Percentiles rank a stretch among this genome's conserved stretches.
Evolutionary conservation across 1,139 yeast species (phyloP).

Genomic region (Taphrina deformans): DNA sequence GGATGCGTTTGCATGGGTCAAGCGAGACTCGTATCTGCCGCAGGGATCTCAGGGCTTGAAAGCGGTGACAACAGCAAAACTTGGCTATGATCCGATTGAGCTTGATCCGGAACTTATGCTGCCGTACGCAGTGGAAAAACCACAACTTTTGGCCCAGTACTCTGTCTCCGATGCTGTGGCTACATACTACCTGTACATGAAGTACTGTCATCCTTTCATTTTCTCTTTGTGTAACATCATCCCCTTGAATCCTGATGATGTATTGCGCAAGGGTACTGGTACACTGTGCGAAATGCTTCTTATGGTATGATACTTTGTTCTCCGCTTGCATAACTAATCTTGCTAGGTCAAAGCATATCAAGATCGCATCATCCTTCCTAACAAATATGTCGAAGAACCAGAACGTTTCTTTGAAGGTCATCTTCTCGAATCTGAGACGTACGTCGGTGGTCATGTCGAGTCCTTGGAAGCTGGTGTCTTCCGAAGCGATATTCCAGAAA

Average conservation of each 20-base stretch:
- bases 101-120: slow-evolving; percentile 98
- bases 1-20: slow-evolving; percentile 99
- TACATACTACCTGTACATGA: slow-evolving; percentile 91
- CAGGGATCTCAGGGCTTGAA: slow-evolving; percentile 98
- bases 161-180: slow-evolving; percentile 99
- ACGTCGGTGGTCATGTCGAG: slow-evolving; percentile 99
- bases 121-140: slow-evolving; percentile 87
- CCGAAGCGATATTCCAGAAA: slow-evolving; percentile 76
- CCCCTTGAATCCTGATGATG: slow-evolving; percentile 96
- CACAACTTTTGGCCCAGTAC: slow-evolving; percentile 89
- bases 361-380: slow-evolving; percentile 75
- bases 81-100: slow-evolving; percentile 95
- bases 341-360: slow-evolving; percentile 72
- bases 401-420: slow-evolving; percentile 95
- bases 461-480: slow-evolving; percentile 97
- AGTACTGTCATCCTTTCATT: slow-evolving; percentile 95
- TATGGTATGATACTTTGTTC: slow-evolving; percentile 54
- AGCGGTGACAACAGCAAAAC: slow-evolving; percentile 93
- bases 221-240: slow-evolving; percentile 93
- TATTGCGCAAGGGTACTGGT: slow-evolving; percentile 94
- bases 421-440: slow-evolving; percentile 88
- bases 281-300: slow-evolving; percentile 96
- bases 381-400: slow-evolving; percentile 87
- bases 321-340: neutral
- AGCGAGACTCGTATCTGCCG: slow-evolving; percentile 93